Conservation (phyloP, 1,284 basidiomycete genomes). For the Paramarasmius palmivorus region DNA sequence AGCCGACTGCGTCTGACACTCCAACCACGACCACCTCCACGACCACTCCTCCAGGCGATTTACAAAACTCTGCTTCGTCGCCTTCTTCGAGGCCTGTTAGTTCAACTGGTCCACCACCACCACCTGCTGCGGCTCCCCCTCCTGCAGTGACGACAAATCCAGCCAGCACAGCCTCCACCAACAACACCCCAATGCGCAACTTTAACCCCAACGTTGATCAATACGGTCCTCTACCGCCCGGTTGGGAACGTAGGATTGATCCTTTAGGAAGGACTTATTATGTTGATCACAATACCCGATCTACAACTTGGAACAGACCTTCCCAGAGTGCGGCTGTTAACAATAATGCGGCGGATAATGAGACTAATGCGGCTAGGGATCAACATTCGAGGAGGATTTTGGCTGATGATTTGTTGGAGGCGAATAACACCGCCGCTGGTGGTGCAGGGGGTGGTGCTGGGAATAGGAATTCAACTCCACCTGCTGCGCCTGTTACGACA, state of each 20-base stretch:
- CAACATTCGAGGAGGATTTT: slow-evolving; percentile 78
- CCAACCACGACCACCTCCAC: no score
- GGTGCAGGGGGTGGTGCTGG: slow-evolving; percentile 29
- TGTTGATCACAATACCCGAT: slow-evolving; percentile 91
- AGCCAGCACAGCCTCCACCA: slow-evolving; percentile 19
- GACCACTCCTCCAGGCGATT: no score
- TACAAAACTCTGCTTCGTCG: no score
- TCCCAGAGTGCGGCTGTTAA: slow-evolving; percentile 57
- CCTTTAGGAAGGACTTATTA: slow-evolving; percentile 91
- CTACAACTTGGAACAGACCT: slow-evolving; percentile 89
- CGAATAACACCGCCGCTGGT: slow-evolving; percentile 41
- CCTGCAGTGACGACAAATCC: slow-evolving; percentile 24
- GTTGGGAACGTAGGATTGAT: slow-evolving; percentile 94
- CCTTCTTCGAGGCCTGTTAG: no score
- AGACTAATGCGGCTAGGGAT: slow-evolving; percentile 73
- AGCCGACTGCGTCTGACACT: no score
- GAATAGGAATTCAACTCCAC: slow-evolving; percentile 33
- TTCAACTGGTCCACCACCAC: no score
- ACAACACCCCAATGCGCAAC: slow-evolving; percentile 59
- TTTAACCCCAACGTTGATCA: slow-evolving; percentile 88
- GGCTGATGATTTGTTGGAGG: slow-evolving; percentile 79
- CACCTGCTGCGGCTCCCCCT: slow-evolving; percentile 29
- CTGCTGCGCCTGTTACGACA: slow-evolving; percentile 38
- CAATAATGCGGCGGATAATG: slow-evolving; percentile 51
- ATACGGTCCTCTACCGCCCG: slow-evolving; percentile 77